Percentiles rank a stretch among this genome's conserved stretches.
These are phyloP conservation scores for Psilocybe tampanensis DNA, from an alignment of 768 basidiomycete genomes.

Conservation along the genomic window DNA sequence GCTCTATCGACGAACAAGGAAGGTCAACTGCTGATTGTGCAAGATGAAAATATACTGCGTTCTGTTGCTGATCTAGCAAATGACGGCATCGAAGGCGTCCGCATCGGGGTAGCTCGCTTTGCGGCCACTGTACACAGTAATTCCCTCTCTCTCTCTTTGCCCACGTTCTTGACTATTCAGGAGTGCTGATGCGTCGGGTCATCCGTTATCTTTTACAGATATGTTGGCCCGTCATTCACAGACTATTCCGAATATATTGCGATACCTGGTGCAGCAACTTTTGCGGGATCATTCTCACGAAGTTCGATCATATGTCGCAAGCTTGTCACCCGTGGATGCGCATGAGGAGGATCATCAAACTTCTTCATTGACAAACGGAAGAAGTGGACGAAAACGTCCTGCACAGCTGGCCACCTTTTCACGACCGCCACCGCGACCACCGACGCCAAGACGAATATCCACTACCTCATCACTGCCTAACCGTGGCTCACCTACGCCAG, in stretches of 20 bases:
- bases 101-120: constrained; percentile 84
- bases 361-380: constrained; percentile 15
- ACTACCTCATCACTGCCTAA: neutral
- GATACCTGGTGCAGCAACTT: constrained; percentile 46
- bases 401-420: constrained; percentile 35
- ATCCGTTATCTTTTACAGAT: constrained; percentile 25
- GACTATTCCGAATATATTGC: constrained; percentile 35
- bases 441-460: too few relatives aligned
- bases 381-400: constrained; percentile 10
- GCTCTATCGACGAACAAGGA: constrained; percentile 33
- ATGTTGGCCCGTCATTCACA: constrained; percentile 27
- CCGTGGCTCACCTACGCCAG: too few relatives aligned
- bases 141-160: constrained; percentile 27
- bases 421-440: constrained; percentile 31
- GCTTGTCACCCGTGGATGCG: constrained; percentile 21
- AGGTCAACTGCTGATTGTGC: constrained; percentile 36
- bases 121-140: constrained; percentile 57
- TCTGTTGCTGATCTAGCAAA: constrained; percentile 55
- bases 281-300: constrained; percentile 60
- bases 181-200: constrained; percentile 4
- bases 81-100: constrained; percentile 80
- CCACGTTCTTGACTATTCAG: constrained; percentile 2
- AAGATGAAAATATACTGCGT: constrained; percentile 54
- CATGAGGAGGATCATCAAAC: constrained; percentile 10
- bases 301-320: constrained; percentile 60